A percentile compares a stretch with the other conserved stretches of the same genome.
These are phyloP conservation scores for Gautieria morchelliformis DNA, from an alignment of 768 basidiomycete species.

Conservation along the genomic window DNA sequence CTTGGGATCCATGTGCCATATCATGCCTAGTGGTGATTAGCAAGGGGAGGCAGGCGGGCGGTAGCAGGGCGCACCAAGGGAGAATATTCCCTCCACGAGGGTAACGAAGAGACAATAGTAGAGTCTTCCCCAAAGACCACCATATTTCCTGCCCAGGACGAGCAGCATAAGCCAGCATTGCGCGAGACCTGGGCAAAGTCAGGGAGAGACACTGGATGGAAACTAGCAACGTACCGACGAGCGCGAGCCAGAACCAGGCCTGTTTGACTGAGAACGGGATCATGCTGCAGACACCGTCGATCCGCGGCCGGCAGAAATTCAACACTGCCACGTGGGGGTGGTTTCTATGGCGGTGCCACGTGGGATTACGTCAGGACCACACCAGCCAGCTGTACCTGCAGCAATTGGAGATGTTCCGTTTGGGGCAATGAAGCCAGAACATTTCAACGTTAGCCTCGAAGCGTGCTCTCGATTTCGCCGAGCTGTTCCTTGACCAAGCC, in stretches of 20 bases:
- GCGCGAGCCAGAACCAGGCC: constrained; percentile 48
- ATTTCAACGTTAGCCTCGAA: no score
- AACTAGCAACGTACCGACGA: constrained; percentile 31
- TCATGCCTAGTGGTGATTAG: constrained; percentile 35
- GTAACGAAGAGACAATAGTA: constrained; percentile 42
- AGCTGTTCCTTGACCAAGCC: no score
- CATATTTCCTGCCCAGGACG: constrained; percentile 30
- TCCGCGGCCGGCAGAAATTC: no score
- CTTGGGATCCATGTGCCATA: constrained; percentile 53
- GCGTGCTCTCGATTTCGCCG: no score
- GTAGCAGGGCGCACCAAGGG: constrained; percentile 33
- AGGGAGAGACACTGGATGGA: neutral
- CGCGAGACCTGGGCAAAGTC: constrained; percentile 31
- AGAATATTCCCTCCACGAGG: constrained; percentile 45
- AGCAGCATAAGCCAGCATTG: constrained; percentile 40
- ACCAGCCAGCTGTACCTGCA: no score
- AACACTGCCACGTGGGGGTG: no score
- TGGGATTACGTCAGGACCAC: no score
- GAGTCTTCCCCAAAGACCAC: constrained; percentile 39
- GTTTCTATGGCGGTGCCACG: no score
- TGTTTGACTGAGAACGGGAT: constrained; percentile 47
- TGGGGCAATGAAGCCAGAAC: no score
- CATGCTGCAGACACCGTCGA: constrained; percentile 24
- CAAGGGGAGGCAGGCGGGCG: no score
- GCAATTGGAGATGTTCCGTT: no score